Percentiles rank a stretch among this genome's conserved stretches.
phyloP scores from a whole-genome alignment of 139 green algal species.

The Gonium pectorale region DNA sequence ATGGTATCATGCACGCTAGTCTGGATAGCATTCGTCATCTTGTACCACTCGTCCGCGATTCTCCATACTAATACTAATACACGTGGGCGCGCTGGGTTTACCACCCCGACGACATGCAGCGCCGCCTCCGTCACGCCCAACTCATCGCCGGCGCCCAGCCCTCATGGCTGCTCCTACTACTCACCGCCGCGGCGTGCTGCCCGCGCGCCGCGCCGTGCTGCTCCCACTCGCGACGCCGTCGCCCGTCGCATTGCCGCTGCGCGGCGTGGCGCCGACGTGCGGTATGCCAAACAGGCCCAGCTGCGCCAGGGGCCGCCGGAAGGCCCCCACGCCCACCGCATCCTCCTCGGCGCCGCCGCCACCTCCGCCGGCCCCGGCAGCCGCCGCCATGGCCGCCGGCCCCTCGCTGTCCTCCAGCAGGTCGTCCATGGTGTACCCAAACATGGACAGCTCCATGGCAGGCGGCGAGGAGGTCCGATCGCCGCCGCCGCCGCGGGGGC shows the following conservation, averaged over 20 bases:
- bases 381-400: not conserved
- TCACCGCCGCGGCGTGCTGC: no score
- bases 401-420: not conserved
- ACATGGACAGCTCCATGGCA: not conserved
- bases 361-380: not conserved
- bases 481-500: not conserved
- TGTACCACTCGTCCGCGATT: no score
- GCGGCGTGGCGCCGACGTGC: constrained; percentile 20
- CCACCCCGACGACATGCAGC: no score
- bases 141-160: no score
- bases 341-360: not conserved
- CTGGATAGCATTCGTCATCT: no score
- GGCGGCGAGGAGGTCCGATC: not conserved
- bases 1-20: no score
- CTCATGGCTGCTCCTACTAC: no score
- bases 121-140: no score
- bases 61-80: no score
- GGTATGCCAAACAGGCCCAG: constrained; percentile 20
- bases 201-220: no score
- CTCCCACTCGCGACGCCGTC: no score
- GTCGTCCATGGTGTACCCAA: constrained; percentile 21
- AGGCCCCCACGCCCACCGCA: not conserved
- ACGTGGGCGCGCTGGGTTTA: no score
- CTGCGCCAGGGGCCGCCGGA: not conserved
- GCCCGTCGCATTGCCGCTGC: not conserved